Evolutionary conservation across 2,329 filamentous ascomycete species (phyloP).

Genomic region (Immersiporthe knoxdaviesiana): DNA sequence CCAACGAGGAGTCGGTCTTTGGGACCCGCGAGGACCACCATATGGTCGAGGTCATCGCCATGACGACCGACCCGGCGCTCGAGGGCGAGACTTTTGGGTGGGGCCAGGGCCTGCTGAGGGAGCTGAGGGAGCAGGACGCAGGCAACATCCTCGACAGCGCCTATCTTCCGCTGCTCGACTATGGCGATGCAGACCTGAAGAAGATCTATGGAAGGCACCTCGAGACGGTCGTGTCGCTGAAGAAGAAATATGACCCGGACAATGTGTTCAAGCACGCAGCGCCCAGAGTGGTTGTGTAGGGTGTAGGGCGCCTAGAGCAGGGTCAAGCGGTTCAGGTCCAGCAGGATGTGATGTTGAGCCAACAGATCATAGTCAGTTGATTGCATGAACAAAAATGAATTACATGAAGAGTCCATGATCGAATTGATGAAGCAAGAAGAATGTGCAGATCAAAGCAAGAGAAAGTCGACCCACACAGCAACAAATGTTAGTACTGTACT

Average conservation of each 20-base stretch:
- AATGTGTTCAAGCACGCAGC: conserved; percentile 39
- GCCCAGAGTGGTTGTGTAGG: conserved; percentile 6
- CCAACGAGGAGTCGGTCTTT: conserved; percentile 14
- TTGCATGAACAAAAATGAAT: neutral
- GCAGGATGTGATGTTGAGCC: neutral
- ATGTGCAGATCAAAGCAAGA: neutral
- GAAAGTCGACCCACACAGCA: neutral
- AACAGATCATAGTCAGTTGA: neutral
- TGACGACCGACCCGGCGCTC: conserved; percentile 20
- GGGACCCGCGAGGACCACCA: conserved; percentile 15
- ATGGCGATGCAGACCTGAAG: conserved; percentile 34
- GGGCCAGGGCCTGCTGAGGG: conserved; percentile 31
- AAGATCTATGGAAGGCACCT: conserved; percentile 39
- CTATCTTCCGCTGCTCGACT: conserved; percentile 39
- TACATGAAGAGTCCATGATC: neutral
- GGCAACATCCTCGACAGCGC: conserved; percentile 36
- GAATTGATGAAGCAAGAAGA: neutral
- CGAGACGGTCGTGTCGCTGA: conserved; percentile 31
- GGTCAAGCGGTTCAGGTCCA: neutral
- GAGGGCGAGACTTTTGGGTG: conserved; percentile 12
- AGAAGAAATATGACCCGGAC: conserved; percentile 41
- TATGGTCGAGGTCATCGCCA: conserved; percentile 19
- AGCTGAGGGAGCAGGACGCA: conserved; percentile 29
- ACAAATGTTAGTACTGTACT: neutral
- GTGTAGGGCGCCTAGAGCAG: neutral